Conservation (phyloP, 2,329 filamentous ascomycete genomes). For the Xylaria hypoxylon region DNA sequence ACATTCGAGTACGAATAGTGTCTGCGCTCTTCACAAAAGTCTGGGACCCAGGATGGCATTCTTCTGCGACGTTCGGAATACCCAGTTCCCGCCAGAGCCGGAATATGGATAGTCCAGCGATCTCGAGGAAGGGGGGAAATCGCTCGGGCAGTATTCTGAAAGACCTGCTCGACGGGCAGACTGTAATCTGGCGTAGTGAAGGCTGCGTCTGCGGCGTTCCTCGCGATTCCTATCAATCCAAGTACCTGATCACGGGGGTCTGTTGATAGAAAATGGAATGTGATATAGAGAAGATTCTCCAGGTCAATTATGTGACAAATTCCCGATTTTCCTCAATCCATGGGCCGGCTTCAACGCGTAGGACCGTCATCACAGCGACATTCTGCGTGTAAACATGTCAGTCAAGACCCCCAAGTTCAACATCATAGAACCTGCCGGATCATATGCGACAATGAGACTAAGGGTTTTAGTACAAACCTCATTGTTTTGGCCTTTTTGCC, state of each 20-base stretch:
- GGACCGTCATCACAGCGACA: constrained; percentile 21
- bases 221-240: constrained; percentile 27
- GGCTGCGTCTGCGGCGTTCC: neutral
- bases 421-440: too few relatives aligned
- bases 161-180: constrained; percentile 30
- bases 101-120: constrained; percentile 21
- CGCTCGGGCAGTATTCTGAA: constrained; percentile 12
- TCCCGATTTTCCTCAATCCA: neutral
- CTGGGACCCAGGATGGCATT: constrained; percentile 31
- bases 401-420: too few relatives aligned
- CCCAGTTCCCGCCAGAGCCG: constrained; percentile 31
- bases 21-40: constrained; percentile 30
- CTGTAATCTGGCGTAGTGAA: constrained; percentile 29
- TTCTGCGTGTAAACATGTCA: constrained; percentile 3
- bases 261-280: constrained; percentile 22
- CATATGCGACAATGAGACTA: too few relatives aligned
- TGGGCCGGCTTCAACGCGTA: constrained; percentile 19
- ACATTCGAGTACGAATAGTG: constrained; percentile 20
- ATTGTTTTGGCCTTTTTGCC: constrained; percentile 10
- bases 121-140: constrained; percentile 20
- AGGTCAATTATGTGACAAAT: neutral
- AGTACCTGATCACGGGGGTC: constrained; percentile 37
- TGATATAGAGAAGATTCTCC: constrained; percentile 28
- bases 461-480: constrained; percentile 3
- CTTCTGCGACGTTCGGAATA: neutral